These are phyloP conservation scores for Spathaspora gorwiae DNA, from an alignment of 805 yeast genomes.

Conservation along the genomic window DNA sequence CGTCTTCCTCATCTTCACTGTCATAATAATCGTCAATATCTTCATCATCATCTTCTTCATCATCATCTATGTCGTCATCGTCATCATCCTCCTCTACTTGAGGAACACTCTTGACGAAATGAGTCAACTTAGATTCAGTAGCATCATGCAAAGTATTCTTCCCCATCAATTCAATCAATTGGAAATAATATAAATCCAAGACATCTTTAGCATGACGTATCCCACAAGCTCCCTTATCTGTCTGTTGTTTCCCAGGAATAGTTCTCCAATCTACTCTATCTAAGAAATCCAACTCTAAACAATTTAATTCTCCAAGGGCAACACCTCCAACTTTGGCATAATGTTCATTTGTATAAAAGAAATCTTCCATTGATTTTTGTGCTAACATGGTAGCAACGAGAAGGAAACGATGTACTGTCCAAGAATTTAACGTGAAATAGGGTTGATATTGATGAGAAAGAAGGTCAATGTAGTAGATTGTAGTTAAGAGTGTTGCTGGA, in stretches of 20 bases:
- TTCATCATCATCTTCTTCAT: slow-evolving; percentile 3
- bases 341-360: slow-evolving; percentile 88
- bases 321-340: slow-evolving; percentile 97
- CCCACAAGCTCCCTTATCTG: slow-evolving; percentile 9
- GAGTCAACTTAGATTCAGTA: not conserved
- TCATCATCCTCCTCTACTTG: not conserved
- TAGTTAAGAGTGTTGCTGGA: slow-evolving; percentile 71
- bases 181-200: slow-evolving; percentile 35
- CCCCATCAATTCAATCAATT: slow-evolving; percentile 40
- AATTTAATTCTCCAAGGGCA: slow-evolving; percentile 73
- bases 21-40: slow-evolving; percentile 5
- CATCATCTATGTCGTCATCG: slow-evolving; percentile 3
- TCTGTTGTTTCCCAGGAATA: slow-evolving; percentile 33
- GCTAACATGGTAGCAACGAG: slow-evolving; percentile 89
- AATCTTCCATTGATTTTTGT: slow-evolving; percentile 87
- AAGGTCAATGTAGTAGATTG: slow-evolving; percentile 88
- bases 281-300: slow-evolving; percentile 84
- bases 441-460: slow-evolving; percentile 70
- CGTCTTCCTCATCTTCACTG: slow-evolving; percentile 4
- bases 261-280: slow-evolving; percentile 67
- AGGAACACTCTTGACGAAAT: not conserved
- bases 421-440: slow-evolving; percentile 76
- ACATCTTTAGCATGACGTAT: slow-evolving; percentile 35
- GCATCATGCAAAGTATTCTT: slow-evolving; percentile 13
- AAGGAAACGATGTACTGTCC: slow-evolving; percentile 89